A percentile compares a stretch with the other conserved stretches of the same genome.
Evolutionary conservation across 805 yeast species (phyloP).

Genomic region (Sugiyamaella americana): DNA sequence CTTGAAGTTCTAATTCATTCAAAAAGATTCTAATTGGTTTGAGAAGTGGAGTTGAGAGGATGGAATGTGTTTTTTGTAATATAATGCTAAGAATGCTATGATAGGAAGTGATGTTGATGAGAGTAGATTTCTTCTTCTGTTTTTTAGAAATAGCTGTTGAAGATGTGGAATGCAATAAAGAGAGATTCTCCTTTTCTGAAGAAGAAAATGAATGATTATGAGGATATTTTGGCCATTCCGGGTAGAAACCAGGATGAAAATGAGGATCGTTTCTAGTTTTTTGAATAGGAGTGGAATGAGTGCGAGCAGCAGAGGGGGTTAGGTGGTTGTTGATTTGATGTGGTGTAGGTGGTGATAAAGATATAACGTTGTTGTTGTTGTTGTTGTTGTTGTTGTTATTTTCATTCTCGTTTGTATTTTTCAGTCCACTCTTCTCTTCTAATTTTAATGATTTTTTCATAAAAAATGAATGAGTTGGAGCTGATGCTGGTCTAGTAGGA

Average conservation of each 20-base stretch:
- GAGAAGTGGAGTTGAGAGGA: background rate
- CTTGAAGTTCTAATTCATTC: background rate
- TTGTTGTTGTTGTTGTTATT: too few relatives aligned
- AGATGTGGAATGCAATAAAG: background rate
- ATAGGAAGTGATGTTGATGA: background rate
- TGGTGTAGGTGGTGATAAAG: background rate
- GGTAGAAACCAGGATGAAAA: background rate
- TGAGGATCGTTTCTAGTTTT: background rate
- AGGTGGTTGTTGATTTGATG: too few relatives aligned
- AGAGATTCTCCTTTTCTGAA: background rate
- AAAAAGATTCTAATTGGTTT: background rate
- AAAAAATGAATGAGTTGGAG: slow-evolving; percentile 9
- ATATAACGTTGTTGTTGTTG: too few relatives aligned
- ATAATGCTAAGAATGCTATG: background rate
- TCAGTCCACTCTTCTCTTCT: background rate
- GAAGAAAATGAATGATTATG: slow-evolving; percentile 1
- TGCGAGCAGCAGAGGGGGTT: background rate
- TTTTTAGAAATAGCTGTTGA: background rate
- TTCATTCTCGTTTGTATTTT: too few relatives aligned
- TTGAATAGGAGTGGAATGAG: background rate
- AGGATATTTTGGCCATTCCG: background rate
- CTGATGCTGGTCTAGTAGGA: background rate
- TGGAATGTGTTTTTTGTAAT: background rate
- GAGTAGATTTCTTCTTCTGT: background rate
- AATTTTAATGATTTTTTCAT: background rate